These are phyloP conservation scores for Gnomoniopsis sp. DNA, from an alignment of 2,329 filamentous ascomycete genomes.

Conservation along the genomic window DNA sequence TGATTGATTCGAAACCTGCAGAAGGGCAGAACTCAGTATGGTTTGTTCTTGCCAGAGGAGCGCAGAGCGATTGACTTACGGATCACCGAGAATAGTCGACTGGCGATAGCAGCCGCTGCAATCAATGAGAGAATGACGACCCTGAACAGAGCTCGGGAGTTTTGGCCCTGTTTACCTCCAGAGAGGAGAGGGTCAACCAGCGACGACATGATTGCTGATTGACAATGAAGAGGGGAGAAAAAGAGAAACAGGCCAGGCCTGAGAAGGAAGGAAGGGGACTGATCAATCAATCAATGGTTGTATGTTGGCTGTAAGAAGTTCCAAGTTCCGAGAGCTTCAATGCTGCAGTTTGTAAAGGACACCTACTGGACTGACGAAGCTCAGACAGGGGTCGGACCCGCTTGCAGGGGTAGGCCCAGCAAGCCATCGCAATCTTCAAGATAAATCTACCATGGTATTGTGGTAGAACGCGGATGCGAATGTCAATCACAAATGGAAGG, in stretches of 20 bases:
- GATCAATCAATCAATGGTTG: conserved; percentile 3
- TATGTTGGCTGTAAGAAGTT: conserved; percentile 7
- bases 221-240: conserved; percentile 3
- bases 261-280: conserved; percentile 9
- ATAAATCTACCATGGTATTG: too few species aligned
- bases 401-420: conserved; percentile 2
- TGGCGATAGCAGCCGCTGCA: conserved; percentile 85
- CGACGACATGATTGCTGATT: conserved; percentile 41
- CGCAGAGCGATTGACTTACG: conserved; percentile 55
- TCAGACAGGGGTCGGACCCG: conserved; percentile 2
- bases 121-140: conserved; percentile 89
- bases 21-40: conserved; percentile 28
- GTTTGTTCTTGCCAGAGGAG: background rate
- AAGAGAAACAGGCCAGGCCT: conserved; percentile 18
- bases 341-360: conserved; percentile 20
- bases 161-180: conserved; percentile 75
- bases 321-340: conserved; percentile 7
- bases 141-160: conserved; percentile 78
- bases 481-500: background rate
- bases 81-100: conserved; percentile 96
- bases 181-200: conserved; percentile 56
- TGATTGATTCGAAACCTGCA: conserved; percentile 94
- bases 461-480: background rate
- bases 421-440: background rate
- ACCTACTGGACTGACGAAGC: conserved; percentile 19